Evolutionary conservation across 331 rosid genomes (phyloP).

Genomic region (Erythrophleum ivorense): DNA sequence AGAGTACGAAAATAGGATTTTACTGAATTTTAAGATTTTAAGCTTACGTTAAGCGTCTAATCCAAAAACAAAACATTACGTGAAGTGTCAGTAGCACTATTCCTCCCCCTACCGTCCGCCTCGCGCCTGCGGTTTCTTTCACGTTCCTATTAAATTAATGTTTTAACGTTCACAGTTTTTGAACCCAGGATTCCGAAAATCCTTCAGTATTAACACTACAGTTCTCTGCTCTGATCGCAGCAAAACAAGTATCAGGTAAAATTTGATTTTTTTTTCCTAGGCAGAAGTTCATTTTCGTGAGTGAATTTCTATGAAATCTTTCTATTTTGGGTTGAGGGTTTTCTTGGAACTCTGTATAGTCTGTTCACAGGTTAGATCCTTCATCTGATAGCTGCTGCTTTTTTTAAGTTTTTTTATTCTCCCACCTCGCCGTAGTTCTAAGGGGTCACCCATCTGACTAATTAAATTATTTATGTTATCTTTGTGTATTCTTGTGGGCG

Average conservation of each 20-base stretch:
- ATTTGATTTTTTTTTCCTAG: neutral
- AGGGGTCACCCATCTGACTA: neutral
- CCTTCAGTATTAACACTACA: neutral
- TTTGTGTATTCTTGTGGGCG: neutral
- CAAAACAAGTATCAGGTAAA: conserved; percentile 22
- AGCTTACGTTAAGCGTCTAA: too few relatives aligned
- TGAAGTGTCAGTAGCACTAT: neutral
- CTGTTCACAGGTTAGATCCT: neutral
- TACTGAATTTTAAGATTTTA: too few relatives aligned
- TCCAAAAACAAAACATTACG: neutral
- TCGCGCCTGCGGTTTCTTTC: neutral
- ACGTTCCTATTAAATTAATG: neutral
- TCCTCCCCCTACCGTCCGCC: neutral
- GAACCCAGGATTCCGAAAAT: neutral
- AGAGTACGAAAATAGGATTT: too few relatives aligned
- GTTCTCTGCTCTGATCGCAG: neutral
- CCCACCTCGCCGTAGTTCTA: neutral
- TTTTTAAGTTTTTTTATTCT: neutral
- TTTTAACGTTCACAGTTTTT: neutral
- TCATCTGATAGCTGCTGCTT: neutral
- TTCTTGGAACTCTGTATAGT: neutral
- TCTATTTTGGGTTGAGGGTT: neutral
- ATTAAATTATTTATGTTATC: neutral
- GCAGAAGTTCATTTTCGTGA: conserved; percentile 16
- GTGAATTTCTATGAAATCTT: conserved; percentile 1